phyloP scores from a whole-genome alignment of 352 stramenopile species.

The Aphanomyces cochlioides region DNA sequence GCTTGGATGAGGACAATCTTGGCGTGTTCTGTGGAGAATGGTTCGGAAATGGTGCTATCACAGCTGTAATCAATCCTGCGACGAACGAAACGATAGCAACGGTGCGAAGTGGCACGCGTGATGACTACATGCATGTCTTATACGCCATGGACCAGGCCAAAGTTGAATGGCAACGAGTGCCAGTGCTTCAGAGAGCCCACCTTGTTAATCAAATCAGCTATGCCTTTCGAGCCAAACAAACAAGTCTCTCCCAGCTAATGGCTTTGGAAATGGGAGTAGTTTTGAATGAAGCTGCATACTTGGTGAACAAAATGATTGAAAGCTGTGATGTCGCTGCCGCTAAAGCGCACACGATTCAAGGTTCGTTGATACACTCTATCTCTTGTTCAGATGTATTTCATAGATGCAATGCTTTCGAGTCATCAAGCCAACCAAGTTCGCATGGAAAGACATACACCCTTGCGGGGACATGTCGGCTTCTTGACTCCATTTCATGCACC shows the following conservation, averaged over 20 bases:
- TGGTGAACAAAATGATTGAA: constrained; percentile 1
- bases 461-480: not conserved
- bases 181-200: constrained; percentile 77
- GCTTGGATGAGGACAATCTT: constrained; percentile 73
- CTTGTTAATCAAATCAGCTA: constrained; percentile 89
- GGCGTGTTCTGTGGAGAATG: constrained; percentile 81
- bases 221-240: constrained; percentile 81
- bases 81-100: constrained; percentile 79
- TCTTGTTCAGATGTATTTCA: not conserved
- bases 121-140: constrained; percentile 82
- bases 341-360: constrained; percentile 39
- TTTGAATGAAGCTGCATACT: constrained; percentile 35
- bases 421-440: not conserved
- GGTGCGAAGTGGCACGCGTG: constrained; percentile 65
- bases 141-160: constrained; percentile 78
- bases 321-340: not conserved
- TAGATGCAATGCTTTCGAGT: constrained; percentile 14
- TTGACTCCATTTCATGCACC: constrained; percentile 38
- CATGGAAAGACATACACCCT: not conserved
- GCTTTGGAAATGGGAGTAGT: constrained; percentile 93
- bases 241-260: constrained; percentile 84
- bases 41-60: constrained; percentile 75
- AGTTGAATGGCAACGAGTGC: constrained; percentile 69
- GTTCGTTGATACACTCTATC: constrained; percentile 29
- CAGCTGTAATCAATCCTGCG: constrained; percentile 77